Base-by-base conservation (phyloP, 2,329 filamentous ascomycete genomes). In the Neonectria coccinea region DNA sequence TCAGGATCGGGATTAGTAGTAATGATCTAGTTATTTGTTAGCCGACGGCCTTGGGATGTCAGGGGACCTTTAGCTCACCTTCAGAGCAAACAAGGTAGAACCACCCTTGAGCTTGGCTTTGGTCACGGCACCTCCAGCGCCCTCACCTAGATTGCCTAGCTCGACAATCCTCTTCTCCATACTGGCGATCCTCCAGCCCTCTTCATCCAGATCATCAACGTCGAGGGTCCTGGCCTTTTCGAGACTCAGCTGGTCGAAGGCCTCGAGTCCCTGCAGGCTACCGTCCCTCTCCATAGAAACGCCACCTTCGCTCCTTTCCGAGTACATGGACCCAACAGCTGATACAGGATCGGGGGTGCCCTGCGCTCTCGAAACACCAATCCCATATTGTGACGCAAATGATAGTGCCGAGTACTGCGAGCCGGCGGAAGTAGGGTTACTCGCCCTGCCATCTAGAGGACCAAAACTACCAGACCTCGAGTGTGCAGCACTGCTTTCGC, bases 1-100 rank as follows among this genome's bases (percentile, higher is more conserved):
- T 97, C 95, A 12, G 96, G 95, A 73, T 99, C 96, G 2, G 96
- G 96, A 77, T 98, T 97, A 36, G 96, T 97, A 3, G 96, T 99
- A 77, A 99, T 99, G 75, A 99, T 92, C 95, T 97, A 67, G 3
- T 25, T 18, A 9, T n/a, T 58, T 33, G 61, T 70, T 65, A 73
- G 68, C 54, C 39, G 69, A n/a, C 11, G 20, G 36, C n/a, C 25
- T 41, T 41, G 22, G 22, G 56, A 33, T 51, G 11, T 39, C 20
- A 5, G 12, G 10, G 4, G 14, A 14, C 10, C 6, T 18, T n/a
- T 16, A 29, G 12, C 82, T 70, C 80, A 97, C 95, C 90, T 99
- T 99, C 57, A 99, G 82, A 8, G 96, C 96, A 83, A 99, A 99
- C 8, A 97, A 88, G 0, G 93, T 97, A 82, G 97, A 97, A 66